Conservation (phyloP, 495 filamentous ascomycete species). For the Trichoderma erinaceum region DNA sequence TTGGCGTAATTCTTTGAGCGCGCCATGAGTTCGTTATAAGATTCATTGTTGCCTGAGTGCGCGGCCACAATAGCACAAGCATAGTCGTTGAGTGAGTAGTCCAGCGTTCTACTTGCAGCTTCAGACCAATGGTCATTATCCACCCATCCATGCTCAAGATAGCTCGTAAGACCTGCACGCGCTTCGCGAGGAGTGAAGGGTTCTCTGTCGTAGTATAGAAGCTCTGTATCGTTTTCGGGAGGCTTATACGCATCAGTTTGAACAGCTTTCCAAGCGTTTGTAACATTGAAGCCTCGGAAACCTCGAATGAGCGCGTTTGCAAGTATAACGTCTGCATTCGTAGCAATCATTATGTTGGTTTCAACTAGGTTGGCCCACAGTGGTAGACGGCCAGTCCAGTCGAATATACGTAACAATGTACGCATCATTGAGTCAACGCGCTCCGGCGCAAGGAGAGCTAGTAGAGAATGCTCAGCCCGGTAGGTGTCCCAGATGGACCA, state of each 20-base stretch:
- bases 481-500: constrained; percentile 34
- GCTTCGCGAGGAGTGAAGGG: constrained; percentile 28
- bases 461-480: constrained; percentile 29
- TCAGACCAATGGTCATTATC: constrained; percentile 30
- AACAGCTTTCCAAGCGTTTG: constrained; percentile 27
- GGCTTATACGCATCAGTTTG: constrained; percentile 28
- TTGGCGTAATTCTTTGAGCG: constrained; percentile 25
- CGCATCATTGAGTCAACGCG: constrained; percentile 30
- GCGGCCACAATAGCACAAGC: constrained; percentile 28
- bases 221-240: constrained; percentile 27
- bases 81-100: constrained; percentile 29
- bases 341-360: constrained; percentile 32
- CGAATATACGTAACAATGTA: constrained; percentile 26
- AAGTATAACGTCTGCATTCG: constrained; percentile 29
- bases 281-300: constrained; percentile 28
- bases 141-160: constrained; percentile 31
- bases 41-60: constrained; percentile 16
- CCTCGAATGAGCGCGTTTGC: constrained; percentile 29
- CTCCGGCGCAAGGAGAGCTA: constrained; percentile 27
- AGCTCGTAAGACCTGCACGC: constrained; percentile 27
- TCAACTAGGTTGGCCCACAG: constrained; percentile 34
- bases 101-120: constrained; percentile 28
- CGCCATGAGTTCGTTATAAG: constrained; percentile 18
- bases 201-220: constrained; percentile 29
- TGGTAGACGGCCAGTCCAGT: constrained; percentile 29